Percentiles rank a stretch among this genome's conserved stretches.
Evolutionary conservation across 2,329 filamentous ascomycete genomes (phyloP).

Genomic region (Xylariaceae sp.): DNA sequence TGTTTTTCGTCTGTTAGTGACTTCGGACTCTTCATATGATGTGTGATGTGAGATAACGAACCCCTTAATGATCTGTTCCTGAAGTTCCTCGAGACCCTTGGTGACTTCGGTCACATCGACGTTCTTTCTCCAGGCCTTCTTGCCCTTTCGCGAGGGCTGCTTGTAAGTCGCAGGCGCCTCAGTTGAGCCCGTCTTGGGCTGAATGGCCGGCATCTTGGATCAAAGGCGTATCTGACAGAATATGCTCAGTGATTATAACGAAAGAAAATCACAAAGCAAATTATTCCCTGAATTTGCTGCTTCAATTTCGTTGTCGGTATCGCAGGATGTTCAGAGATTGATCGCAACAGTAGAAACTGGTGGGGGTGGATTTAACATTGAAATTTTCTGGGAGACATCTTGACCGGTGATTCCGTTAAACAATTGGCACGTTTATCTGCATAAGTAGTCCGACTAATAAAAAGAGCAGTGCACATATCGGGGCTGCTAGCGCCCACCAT

Average conservation of each 20-base stretch:
- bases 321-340: not conserved
- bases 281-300: not conserved
- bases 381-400: slow-evolving; percentile 14
- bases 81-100: slow-evolving; percentile 73
- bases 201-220: slow-evolving; percentile 49
- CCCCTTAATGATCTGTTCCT: slow-evolving; percentile 89
- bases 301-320: not conserved
- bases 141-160: slow-evolving; percentile 91
- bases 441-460: no score
- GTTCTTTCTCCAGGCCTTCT: slow-evolving; percentile 98
- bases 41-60: slow-evolving; percentile 36
- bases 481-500: not conserved
- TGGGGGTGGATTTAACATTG: slow-evolving; percentile 9
- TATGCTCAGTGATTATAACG: not conserved
- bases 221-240: not conserved
- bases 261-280: not conserved
- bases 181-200: slow-evolving; percentile 43
- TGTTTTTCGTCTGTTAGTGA: slow-evolving; percentile 14
- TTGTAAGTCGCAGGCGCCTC: slow-evolving; percentile 72
- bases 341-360: not conserved
- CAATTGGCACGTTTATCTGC: not conserved
- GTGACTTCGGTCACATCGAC: slow-evolving; percentile 87
- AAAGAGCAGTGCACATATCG: no score
- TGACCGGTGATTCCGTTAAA: not conserved
- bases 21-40: not conserved